A percentile compares a stretch with the other conserved stretches of the same genome.
These are phyloP conservation scores for Striga asiatica DNA, from an alignment of 257 asterid species.

Conservation along the genomic window DNA sequence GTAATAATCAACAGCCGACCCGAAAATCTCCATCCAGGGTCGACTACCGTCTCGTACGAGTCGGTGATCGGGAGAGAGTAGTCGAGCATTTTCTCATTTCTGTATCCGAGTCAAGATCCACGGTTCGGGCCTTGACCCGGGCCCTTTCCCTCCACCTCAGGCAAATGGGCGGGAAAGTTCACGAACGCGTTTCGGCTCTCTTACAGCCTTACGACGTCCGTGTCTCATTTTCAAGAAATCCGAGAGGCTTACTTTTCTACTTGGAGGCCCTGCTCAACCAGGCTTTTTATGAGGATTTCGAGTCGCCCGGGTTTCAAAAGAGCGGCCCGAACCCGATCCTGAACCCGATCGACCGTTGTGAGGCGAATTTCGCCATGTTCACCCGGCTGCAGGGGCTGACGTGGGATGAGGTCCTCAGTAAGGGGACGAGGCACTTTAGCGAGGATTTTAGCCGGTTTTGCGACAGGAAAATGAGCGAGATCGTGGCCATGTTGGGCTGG, in stretches of 20 bases:
- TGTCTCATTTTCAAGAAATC: constrained; percentile 59
- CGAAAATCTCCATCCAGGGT: constrained; percentile 17
- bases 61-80: constrained; percentile 45
- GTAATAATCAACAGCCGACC: constrained; percentile 17
- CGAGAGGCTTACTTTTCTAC: constrained; percentile 44
- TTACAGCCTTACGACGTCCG: constrained; percentile 74
- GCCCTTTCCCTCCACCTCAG: constrained; percentile 47
- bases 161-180: constrained; percentile 53
- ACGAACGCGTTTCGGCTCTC: constrained; percentile 49
- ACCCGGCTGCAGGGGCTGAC: constrained; percentile 47
- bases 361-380: constrained; percentile 55
- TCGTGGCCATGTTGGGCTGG: constrained; percentile 90
- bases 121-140: constrained; percentile 47
- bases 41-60: constrained; percentile 28
- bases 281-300: constrained; percentile 74
- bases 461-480: constrained; percentile 89
- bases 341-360: constrained; percentile 77
- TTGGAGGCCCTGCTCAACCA: constrained; percentile 68
- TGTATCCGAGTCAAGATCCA: constrained; percentile 65
- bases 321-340: constrained; percentile 30
- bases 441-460: constrained; percentile 90
- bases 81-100: constrained; percentile 59
- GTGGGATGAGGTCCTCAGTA: constrained; percentile 81
- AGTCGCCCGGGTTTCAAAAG: constrained; percentile 49
- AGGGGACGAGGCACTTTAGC: constrained; percentile 75